Evolutionary conservation across 305 asterid species (phyloP).

Genomic region (Fraxinus velutina): DNA sequence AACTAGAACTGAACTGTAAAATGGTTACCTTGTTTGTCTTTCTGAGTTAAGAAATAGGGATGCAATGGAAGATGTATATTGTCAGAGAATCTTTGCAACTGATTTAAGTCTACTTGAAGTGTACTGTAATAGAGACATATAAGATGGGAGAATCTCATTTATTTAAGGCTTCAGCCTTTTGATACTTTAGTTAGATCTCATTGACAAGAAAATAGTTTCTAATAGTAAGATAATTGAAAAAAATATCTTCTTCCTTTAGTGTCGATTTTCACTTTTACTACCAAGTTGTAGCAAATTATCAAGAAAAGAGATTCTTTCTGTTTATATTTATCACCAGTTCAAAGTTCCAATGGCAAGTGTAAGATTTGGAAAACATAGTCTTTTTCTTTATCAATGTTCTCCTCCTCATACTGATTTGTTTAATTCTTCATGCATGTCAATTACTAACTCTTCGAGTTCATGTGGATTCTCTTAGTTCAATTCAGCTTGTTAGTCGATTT

Average conservation of each 20-base stretch:
- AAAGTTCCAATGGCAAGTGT: not conserved
- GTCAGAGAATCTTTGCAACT: constrained; percentile 7
- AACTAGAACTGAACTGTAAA: not conserved
- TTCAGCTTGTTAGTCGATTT: not conserved
- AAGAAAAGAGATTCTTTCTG: not conserved
- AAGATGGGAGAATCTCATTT: not conserved
- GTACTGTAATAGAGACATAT: not conserved
- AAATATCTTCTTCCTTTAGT: not conserved
- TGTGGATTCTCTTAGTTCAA: constrained; percentile 1
- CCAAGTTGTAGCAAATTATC: not conserved
- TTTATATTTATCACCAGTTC: not conserved
- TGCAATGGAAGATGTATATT: not conserved
- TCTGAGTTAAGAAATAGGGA: not conserved
- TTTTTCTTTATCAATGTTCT: not conserved
- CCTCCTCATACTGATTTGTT: not conserved
- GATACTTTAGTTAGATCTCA: constrained; percentile 15
- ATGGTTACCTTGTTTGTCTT: not conserved
- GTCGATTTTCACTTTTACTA: constrained; percentile 1
- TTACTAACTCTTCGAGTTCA: not conserved
- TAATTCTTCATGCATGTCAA: not conserved
- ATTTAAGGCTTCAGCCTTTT: constrained; percentile 3
- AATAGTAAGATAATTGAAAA: not conserved
- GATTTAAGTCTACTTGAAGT: not conserved
- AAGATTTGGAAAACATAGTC: constrained; percentile 2
- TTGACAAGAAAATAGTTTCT: not conserved